Base-by-base conservation (phyloP, 2,329 filamentous ascomycete species). In the Didymella pinodella region DNA sequence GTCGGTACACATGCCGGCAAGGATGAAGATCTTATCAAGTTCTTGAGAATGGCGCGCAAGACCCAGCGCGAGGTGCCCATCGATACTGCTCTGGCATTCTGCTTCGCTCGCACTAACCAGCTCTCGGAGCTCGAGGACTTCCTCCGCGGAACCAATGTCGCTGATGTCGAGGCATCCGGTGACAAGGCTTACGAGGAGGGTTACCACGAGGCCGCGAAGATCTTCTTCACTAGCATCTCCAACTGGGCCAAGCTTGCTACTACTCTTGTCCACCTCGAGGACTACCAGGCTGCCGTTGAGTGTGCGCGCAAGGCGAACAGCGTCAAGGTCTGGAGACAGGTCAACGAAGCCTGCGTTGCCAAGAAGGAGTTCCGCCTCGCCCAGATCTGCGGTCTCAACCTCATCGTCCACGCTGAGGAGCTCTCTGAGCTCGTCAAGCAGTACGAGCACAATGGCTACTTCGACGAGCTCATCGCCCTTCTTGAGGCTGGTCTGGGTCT, bases 201-300 rank as follows among this genome's bases (percentile, higher is more conserved):
- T 61, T 89, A 92, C 74, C 94, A 95, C 74, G 90, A 98, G 83
- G 95, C 95, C 43, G 92, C 95, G 65, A 99, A 99, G 87, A 98
- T 99, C 74, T 99, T 98, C 86, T 99, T 89, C 83, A 92, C 88
- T 55, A 98, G 92, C 82, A 96, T 99, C 76, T 99, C 95, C 54
- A 99, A 99, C 86, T 99, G 95, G 95, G 94, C 94, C 55, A 99
- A 99, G 84, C 88, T 99, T 71, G 93, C 95, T 14, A 98, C 95
- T 11, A 99, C 95, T 11, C 86, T 98, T 61, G 95, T 99, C n/a
- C 93, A 98, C 78, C 88, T 99, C 7, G 90, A 89, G 65, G 95
- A 99, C 69, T 98, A 99, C 82, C 96, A 99, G 80, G 92, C 92
- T 69, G 95, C 95, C 45, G 95, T 99, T 41, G 95, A 99, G 78